Conservation (phyloP, 805 yeast species). For the Wickerhamomyces bovis region DNA sequence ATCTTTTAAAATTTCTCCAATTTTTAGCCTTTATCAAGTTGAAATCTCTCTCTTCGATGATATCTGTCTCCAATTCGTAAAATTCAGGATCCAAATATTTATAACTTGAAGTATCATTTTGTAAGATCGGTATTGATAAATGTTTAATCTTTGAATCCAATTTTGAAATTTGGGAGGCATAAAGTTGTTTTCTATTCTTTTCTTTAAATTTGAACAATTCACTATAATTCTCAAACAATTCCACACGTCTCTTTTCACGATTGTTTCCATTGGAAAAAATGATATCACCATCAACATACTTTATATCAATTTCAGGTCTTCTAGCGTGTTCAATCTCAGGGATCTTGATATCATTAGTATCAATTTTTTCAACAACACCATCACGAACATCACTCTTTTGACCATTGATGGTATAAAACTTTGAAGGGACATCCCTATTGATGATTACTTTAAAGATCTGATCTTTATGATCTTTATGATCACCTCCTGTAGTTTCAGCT, state of each 20-base stretch:
- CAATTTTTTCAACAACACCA: background rate
- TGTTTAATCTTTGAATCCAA: conserved; percentile 1
- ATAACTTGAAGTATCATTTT: conserved; percentile 3
- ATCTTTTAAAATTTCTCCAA: conserved; percentile 21
- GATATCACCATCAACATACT: conserved; percentile 10
- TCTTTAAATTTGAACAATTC: conserved; percentile 16
- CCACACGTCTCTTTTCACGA: conserved; percentile 23
- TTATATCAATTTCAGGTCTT: background rate
- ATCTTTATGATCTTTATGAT: background rate
- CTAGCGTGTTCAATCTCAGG: background rate
- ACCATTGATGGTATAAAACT: background rate
- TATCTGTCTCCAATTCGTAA: conserved; percentile 22
- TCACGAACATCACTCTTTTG: background rate
- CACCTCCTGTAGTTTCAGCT: background rate
- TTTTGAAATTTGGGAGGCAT: background rate
- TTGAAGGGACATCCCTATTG: conserved; percentile 2
- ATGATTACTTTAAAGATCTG: background rate
- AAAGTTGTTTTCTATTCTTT: conserved; percentile 7
- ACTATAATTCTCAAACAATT: conserved; percentile 19
- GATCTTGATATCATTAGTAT: background rate
- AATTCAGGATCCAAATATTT: conserved; percentile 4
- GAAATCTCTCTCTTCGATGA: conserved; percentile 28
- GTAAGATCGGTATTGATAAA: conserved; percentile 2
- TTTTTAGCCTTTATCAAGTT: conserved; percentile 25
- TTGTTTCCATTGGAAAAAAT: conserved; percentile 26